Conservation (phyloP, 768 basidiomycete genomes). For the Mycena belliarum region DNA sequence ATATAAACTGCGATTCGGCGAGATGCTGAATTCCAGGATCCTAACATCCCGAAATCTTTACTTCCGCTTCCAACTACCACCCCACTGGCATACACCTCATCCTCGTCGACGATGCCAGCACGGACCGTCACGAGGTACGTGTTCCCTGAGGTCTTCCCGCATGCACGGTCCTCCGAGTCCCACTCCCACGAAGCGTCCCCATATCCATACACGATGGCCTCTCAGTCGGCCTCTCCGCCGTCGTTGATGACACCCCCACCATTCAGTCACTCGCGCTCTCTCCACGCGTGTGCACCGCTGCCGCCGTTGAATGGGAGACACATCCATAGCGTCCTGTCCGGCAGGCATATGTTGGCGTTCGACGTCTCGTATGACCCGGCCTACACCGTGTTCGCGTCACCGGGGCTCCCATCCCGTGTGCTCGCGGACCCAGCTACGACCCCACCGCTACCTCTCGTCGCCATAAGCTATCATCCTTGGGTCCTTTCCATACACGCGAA, state of each 20-base stretch:
- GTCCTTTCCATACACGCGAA: conserved; percentile 25
- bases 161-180: conserved; percentile 5
- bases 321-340: conserved; percentile 5
- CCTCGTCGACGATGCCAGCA: conserved; percentile 13
- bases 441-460: conserved; percentile 26
- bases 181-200: conserved; percentile 7
- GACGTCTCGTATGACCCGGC: conserved; percentile 24
- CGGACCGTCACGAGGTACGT: conserved; percentile 17
- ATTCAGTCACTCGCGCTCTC: conserved; percentile 16
- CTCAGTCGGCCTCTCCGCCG: conserved; percentile 13
- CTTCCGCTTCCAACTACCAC: not conserved
- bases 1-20: not conserved
- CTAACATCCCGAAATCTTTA: not conserved
- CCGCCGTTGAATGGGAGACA: conserved; percentile 5
- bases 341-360: conserved; percentile 1
- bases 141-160: conserved; percentile 1
- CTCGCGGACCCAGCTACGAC: conserved; percentile 27
- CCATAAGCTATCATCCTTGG: conserved; percentile 25
- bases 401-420: conserved; percentile 19
- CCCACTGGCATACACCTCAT: not conserved
- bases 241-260: conserved; percentile 20
- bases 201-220: conserved; percentile 13
- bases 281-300: conserved; percentile 14
- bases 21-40: not conserved
- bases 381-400: conserved; percentile 1